Evolutionary conservation across 2,329 filamentous ascomycete species (phyloP), one percentile per base, ranked within the genome.

Genomic region (Diaporthe capsici): DNA sequence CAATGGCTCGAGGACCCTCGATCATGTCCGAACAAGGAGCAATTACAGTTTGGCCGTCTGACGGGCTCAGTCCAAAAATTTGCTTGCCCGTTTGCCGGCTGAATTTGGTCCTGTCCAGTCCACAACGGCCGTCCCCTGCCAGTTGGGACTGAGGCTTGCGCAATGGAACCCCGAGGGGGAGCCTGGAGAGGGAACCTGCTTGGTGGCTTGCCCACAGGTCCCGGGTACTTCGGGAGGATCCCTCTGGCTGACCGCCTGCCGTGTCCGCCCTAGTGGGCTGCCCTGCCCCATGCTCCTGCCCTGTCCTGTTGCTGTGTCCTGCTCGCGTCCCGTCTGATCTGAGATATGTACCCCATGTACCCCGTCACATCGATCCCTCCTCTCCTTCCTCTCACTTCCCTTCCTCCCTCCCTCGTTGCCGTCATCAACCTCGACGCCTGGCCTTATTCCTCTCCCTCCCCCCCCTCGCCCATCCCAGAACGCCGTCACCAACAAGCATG

Each of bases 371-470:
- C 67, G 71, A 51, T 65, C 44, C 68, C 60, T 76, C 47, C 55
- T 74, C 25, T 70, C 73, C 61, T 63, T 31, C 68, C 65, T 57
- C 65, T 75, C 73, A 68, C 73, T 39, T 22, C 25, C 70, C 65
- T 73, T 10, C 49, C 76, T 79, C 75, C 75, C 82, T 83, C 79
- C 82, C 78, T 79, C 81, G 78, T 78, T 80, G 81, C 81, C 82
- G 68, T 82, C 75, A 57, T 53, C 74, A 74, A 65, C 20, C 67
- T 71, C 47, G 44, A 17, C 47, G 8, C 37, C 37, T 49, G 37
- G 37, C 37, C 44, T 22, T 49, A 9, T 72, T 4, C 15, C 37
- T 74, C 47, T 74, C 65, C 39, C 73, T 77, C 63, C 71, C 49
- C 65, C 75, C 73, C 60, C 42, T 67, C 70, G 51, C 49, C 76